These are phyloP conservation scores for Berberis thunbergii DNA, from an alignment of 164 flowering plant species.

Conservation along the genomic window DNA sequence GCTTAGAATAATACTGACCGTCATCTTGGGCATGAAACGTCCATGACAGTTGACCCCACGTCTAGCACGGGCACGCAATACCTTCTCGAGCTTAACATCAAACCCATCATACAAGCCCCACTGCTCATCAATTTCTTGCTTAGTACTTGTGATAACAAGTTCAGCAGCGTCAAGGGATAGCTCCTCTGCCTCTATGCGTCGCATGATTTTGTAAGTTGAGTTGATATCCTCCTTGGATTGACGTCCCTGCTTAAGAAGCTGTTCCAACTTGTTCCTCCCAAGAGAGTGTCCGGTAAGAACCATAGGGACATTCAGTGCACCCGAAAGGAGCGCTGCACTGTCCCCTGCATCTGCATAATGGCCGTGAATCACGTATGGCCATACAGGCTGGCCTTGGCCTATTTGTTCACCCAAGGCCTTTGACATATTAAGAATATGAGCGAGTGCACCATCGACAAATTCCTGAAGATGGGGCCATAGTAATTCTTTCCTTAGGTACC, in stretches of 20 bases:
- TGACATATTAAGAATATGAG: background rate
- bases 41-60: constrained; percentile 89
- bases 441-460: background rate
- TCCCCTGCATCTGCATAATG: constrained; percentile 4
- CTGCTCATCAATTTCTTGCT: background rate
- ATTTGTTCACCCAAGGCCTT: constrained; percentile 10
- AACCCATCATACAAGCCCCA: constrained; percentile 97
- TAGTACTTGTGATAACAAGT: constrained; percentile 58
- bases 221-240: constrained; percentile 73
- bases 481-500: background rate
- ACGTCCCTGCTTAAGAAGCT: constrained; percentile 91
- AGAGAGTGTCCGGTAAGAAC: constrained; percentile 33
- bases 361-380: background rate
- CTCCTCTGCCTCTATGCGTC: background rate
- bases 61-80: constrained; percentile 75
- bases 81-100: constrained; percentile 88
- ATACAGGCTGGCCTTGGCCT: background rate
- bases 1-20: constrained; percentile 33
- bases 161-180: constrained; percentile 28
- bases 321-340: constrained; percentile 58
- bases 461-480: constrained; percentile 68
- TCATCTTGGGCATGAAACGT: constrained; percentile 98
- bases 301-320: constrained; percentile 9
- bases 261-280: constrained; percentile 89
- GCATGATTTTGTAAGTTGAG: background rate